phyloP scores from a whole-genome alignment of 164 flowering plant genomes.

The Chloranthus sessilifolius region DNA sequence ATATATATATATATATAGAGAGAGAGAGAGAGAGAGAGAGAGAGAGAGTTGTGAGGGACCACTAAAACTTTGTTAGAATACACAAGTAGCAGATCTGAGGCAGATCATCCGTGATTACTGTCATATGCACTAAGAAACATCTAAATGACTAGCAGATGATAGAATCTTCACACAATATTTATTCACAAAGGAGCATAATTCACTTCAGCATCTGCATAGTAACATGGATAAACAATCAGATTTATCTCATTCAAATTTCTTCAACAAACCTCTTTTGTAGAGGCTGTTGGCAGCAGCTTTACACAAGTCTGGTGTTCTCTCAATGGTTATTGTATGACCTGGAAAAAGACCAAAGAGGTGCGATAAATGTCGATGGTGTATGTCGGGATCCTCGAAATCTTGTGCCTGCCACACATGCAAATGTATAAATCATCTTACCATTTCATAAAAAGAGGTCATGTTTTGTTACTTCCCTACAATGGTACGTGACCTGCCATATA shows the following conservation, averaged over 20 bases:
- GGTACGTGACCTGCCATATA: not conserved
- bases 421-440: constrained; percentile 1
- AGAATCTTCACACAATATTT: no score
- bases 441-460: not conserved
- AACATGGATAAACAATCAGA: no score
- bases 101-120: no score
- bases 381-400: constrained; percentile 84
- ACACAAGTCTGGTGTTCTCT: constrained; percentile 70
- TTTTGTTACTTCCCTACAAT: not conserved
- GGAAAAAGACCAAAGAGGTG: constrained; percentile 92
- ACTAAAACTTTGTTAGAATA: no score
- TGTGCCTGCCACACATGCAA: constrained; percentile 44
- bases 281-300: constrained; percentile 82
- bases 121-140: no score
- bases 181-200: no score
- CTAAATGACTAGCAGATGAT: no score
- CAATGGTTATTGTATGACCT: constrained; percentile 73
- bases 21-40: no score
- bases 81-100: no score
- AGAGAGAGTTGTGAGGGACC: no score
- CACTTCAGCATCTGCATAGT: no score
- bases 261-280: constrained; percentile 62
- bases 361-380: constrained; percentile 82
- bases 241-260: not conserved
- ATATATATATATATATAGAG: no score